Evolutionary conservation across 768 basidiomycete genomes (phyloP).

Genomic region (Tubosaeta sp.): DNA sequence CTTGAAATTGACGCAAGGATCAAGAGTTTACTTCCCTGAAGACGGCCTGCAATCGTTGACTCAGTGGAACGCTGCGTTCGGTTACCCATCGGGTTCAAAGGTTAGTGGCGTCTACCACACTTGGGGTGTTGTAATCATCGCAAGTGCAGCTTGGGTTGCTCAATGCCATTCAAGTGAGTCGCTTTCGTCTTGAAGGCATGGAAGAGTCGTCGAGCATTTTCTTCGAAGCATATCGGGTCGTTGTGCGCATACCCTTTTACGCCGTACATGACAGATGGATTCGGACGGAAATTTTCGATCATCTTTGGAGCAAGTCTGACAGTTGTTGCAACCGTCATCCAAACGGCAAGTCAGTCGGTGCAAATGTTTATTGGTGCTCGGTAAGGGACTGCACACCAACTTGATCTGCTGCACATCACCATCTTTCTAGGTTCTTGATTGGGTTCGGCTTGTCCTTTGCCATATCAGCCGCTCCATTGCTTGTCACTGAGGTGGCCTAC

Average conservation of each 20-base stretch:
- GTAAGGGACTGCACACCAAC: conserved; percentile 13
- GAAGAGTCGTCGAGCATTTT: not conserved
- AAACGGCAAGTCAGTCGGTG: conserved; percentile 36
- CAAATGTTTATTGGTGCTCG: conserved; percentile 44
- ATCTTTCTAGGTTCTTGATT: conserved; percentile 28
- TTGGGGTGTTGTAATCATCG: not conserved
- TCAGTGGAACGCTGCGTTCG: conserved; percentile 36
- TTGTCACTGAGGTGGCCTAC: conserved; percentile 49
- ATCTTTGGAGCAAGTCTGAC: conserved; percentile 38
- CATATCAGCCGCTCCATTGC: conserved; percentile 41
- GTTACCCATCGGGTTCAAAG: conserved; percentile 27
- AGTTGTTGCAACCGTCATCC: conserved; percentile 35
- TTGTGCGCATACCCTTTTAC: conserved; percentile 36
- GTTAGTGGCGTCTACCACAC: conserved; percentile 5
- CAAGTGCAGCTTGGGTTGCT: conserved; percentile 30
- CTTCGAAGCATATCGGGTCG: conserved; percentile 37
- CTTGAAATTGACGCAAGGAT: too few relatives aligned
- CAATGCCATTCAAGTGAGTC: conserved; percentile 34
- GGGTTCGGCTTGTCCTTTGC: conserved; percentile 43
- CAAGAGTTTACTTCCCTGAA: conserved; percentile 3
- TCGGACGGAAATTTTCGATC: conserved; percentile 37
- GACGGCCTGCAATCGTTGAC: conserved; percentile 35
- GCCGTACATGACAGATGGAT: conserved; percentile 38
- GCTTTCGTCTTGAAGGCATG: not conserved
- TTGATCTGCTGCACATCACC: not conserved